Conservation (phyloP, 2,329 filamentous ascomycete species). For the Chrysosporium keratinophilum region DNA sequence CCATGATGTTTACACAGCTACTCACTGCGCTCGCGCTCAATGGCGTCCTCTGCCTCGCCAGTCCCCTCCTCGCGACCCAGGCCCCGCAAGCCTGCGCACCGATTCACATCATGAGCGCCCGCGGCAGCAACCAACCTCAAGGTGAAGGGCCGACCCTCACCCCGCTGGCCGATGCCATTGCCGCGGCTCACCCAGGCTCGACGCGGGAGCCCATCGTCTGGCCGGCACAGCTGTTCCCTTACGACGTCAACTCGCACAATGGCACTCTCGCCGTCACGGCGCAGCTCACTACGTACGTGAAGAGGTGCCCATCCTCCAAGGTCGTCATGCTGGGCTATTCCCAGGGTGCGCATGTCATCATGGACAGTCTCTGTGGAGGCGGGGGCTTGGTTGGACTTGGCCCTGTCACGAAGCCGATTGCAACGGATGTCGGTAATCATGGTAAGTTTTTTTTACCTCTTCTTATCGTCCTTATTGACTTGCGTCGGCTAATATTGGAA, state of each 20-base stretch:
- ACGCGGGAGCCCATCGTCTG: slow-evolving; percentile 8
- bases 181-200: not conserved
- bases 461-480: not conserved
- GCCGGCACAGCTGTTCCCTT: slow-evolving; percentile 11
- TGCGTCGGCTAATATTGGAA: not conserved
- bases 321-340: slow-evolving; percentile 14
- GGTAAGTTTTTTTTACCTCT: not conserved
- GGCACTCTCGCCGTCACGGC: slow-evolving; percentile 7
- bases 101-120: slow-evolving; percentile 11
- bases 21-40: slow-evolving; percentile 2
- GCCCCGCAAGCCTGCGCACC: slow-evolving; percentile 1
- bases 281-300: slow-evolving; percentile 9
- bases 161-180: slow-evolving; percentile 3
- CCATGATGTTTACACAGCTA: not conserved
- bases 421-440: slow-evolving; percentile 3
- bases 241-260: slow-evolving; percentile 7
- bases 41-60: not conserved
- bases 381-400: slow-evolving; percentile 2
- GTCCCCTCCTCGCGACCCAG: not conserved
- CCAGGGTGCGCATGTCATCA: slow-evolving; percentile 13
- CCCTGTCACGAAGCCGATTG: not conserved
- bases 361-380: slow-evolving; percentile 11
- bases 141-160: slow-evolving; percentile 5
- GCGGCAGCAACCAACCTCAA: slow-evolving; percentile 8
- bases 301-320: slow-evolving; percentile 8